Base-by-base conservation (phyloP, 495 filamentous ascomycete genomes). In the Penicillium nucicola region DNA sequence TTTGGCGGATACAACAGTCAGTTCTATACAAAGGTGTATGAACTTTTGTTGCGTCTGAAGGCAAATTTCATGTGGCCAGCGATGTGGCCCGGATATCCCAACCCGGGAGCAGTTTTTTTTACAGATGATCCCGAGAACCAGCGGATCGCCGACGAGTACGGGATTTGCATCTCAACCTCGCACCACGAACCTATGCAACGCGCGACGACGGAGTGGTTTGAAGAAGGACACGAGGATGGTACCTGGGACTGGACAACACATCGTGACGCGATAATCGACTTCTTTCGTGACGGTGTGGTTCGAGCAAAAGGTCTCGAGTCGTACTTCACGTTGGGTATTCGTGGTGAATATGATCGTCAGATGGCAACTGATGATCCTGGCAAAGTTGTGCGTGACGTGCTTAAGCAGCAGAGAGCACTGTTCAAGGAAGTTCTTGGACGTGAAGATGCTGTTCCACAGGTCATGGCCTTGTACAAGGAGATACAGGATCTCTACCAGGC, bases 61-160 rank as follows among this genome's bases (percentile, higher is more conserved):
- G 87, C 86, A 4, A 91, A 90, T 61, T 89, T 87, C 56, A 62
- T 91, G 37, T 91, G 87, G 86, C 86, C 85, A 0, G 78, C 87
- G 0, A 73, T 82, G 62, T 89, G 86, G 87, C 56, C 56, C 1
- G 56, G 56, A 3, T 59, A 59, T 15, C 56, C 56, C 15, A 59
- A 59, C 17, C 56, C 56, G 1, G 80, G 73, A 15, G 76, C 77
- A 38, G 85, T 86, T 75, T 88, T 89, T 61, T 76, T 80, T 60
- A 76, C 86, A 1, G 87, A 89, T 56, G 86, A 91, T 58, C 69
- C 75, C 2, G 76, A 74, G 8, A 89, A 85, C 50, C 82, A 87
- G 55, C 78, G 80, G 0, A 70, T 85, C 2, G 86, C 87, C 0
- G 84, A 90, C 61, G 80, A 85, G 25, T 89, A 81, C 64, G 86